Conservation (phyloP, 2,329 filamentous ascomycete genomes). For the Colletotrichum sp. region DNA sequence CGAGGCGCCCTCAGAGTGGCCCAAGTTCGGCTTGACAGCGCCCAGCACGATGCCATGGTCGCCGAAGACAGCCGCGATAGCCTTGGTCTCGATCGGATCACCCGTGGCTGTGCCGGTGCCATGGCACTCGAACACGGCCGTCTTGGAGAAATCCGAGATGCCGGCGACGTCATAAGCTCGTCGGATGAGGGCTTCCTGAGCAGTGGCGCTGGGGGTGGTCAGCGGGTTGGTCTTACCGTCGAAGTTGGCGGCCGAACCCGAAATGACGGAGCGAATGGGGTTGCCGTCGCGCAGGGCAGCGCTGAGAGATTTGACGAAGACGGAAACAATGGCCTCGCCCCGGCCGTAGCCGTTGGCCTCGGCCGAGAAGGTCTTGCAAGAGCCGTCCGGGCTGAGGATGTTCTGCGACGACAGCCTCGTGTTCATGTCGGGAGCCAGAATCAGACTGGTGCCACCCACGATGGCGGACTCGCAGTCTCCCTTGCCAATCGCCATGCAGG, state of each 20-base stretch:
- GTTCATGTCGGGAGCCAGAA: slow-evolving; percentile 28
- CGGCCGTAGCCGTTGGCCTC: slow-evolving; percentile 46
- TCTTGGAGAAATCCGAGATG: slow-evolving; percentile 25
- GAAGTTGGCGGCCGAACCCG: slow-evolving; percentile 29
- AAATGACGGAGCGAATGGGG: slow-evolving; percentile 34
- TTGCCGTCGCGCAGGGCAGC: slow-evolving; percentile 46
- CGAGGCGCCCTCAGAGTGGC: slow-evolving; percentile 29
- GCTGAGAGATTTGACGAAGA: slow-evolving; percentile 45
- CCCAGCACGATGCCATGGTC: no score
- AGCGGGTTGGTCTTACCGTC: slow-evolving; percentile 42
- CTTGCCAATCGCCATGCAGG: slow-evolving; percentile 22
- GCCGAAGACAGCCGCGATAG: slow-evolving; percentile 25
- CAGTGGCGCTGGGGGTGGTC: slow-evolving; percentile 37
- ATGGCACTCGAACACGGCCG: slow-evolving; percentile 42
- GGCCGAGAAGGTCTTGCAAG: slow-evolving; percentile 37
- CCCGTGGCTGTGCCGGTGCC: slow-evolving; percentile 50
- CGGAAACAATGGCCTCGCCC: slow-evolving; percentile 43
- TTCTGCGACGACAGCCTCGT: not conserved
- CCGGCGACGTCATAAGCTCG: slow-evolving; percentile 31
- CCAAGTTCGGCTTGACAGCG: slow-evolving; percentile 10
- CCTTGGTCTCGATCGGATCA: slow-evolving; percentile 40
- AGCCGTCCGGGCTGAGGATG: slow-evolving; percentile 17
- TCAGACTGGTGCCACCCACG: slow-evolving; percentile 28
- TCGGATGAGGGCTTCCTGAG: slow-evolving; percentile 40
- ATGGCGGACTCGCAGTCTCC: slow-evolving; percentile 24